phyloP scores from a whole-genome alignment of 2,329 filamentous ascomycete species.

The Colletotrichum cordylinicola region DNA sequence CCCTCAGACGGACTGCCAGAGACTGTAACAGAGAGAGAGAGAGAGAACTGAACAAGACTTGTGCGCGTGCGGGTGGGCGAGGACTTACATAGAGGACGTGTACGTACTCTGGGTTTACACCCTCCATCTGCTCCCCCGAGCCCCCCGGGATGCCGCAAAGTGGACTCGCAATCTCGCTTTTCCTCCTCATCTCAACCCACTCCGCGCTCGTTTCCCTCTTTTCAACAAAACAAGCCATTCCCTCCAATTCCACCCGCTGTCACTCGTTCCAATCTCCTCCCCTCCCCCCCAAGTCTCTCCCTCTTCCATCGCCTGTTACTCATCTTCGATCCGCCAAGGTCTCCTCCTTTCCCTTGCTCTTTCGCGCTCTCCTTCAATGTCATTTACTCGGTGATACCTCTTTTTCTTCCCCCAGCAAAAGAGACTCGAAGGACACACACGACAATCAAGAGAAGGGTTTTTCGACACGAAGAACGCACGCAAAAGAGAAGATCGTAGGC shows the following conservation, averaged over 20 bases:
- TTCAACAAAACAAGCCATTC: conserved; percentile 47
- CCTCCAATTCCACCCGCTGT: conserved; percentile 32
- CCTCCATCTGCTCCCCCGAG: conserved; percentile 4
- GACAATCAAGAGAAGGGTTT: not conserved
- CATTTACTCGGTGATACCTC: conserved; percentile 19
- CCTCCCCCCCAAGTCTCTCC: conserved; percentile 31
- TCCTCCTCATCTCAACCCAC: conserved; percentile 28
- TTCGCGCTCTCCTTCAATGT: conserved; percentile 13
- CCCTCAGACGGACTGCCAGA: not conserved
- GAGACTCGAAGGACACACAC: not conserved
- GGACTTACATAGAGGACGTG: not conserved
- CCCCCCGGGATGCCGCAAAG: conserved; percentile 22
- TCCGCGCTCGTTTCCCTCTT: conserved; percentile 34
- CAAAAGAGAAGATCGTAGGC: not conserved
- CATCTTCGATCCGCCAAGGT: conserved; percentile 21
- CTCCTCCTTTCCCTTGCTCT: conserved; percentile 16
- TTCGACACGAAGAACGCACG: not conserved
- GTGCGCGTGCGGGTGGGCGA: not conserved
- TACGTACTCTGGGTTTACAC: conserved; percentile 11
- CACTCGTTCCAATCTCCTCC: conserved; percentile 46
- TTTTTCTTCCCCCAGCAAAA: conserved; percentile 3
- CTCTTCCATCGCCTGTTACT: conserved; percentile 19
- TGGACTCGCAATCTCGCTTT: conserved; percentile 25
- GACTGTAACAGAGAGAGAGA: not conserved
- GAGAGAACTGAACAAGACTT: not conserved